Percentiles rank a stretch among this genome's conserved stretches.
These are phyloP conservation scores for Coffea eugenioides DNA, from an alignment of 257 asterid species.

Conservation along the genomic window DNA sequence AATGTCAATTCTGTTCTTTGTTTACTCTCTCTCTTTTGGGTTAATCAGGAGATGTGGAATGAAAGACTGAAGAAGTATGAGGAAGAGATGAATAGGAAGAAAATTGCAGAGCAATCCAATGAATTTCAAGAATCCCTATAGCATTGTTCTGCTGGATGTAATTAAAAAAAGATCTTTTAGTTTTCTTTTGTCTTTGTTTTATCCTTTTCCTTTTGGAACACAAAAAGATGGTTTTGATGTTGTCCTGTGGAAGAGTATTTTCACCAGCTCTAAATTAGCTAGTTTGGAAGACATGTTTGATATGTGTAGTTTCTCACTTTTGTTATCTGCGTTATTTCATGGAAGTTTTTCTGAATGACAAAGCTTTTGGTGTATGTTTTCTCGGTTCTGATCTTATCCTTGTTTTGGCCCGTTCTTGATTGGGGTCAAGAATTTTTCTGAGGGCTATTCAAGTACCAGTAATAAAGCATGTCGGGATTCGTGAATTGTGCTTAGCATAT, in stretches of 20 bases:
- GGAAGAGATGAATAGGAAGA: conserved; percentile 60
- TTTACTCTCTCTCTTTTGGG: background rate
- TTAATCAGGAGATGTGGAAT: conserved; percentile 68
- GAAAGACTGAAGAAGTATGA: conserved; percentile 80
- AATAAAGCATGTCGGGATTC: background rate
- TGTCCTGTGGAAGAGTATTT: background rate
- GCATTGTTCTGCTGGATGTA: background rate
- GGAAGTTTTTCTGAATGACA: background rate
- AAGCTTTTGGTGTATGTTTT: background rate
- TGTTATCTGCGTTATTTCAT: background rate
- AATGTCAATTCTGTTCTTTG: background rate
- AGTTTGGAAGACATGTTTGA: background rate
- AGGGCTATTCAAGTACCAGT: no score
- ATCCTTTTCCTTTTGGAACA: background rate
- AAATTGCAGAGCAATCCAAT: conserved; percentile 40
- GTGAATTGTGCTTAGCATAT: background rate
- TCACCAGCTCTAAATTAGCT: no score
- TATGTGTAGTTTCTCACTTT: background rate
- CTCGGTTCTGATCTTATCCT: background rate
- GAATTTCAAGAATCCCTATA: conserved; percentile 50
- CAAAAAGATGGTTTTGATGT: background rate
- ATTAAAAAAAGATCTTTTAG: background rate
- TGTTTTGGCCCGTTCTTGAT: background rate
- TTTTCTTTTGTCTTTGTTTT: background rate
- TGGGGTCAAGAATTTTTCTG: background rate